Base-by-base conservation (phyloP, 2,329 filamentous ascomycete genomes). In the Monilinia vaccinii-corymbosi region DNA sequence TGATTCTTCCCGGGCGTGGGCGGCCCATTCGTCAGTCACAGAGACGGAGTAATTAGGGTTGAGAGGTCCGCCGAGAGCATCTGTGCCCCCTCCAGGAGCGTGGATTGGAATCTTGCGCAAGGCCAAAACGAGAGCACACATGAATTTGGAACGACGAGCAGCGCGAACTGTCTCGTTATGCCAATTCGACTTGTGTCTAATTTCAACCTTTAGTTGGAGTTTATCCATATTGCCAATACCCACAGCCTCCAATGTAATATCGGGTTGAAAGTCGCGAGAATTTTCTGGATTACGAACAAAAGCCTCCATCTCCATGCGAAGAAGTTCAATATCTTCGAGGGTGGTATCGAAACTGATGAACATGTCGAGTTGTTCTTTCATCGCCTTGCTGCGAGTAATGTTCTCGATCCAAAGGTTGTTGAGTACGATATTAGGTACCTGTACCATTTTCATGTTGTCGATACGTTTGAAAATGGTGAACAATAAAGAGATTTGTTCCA, bases 351-450 rank as follows among this genome's bases (percentile, higher is more conserved):
- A 97, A 6, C 86, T 86, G 61, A 96, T 86, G 63, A 87, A 88
- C 56, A 97, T 78, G 13, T 86, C 83, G 56, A 97, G 63, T 61
- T 80, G 56, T 84, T 84, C 74, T 96, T 94, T 87, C 93, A 97
- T 97, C 51, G 91, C 86, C 73, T 91, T 92, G 71, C 89, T 93
- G 57, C 94, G 88, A 11, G 88, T 88, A 64, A 97, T 83, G 72
- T 99, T 99, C 73, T 97, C 93, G 59, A 99, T 86, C 88, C 91
- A 97, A n/a, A 92, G 77, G 56, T 84, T 87, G 78, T 97, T 97
- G 58, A 97, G 81, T 2, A 91, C 79, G 70, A 95, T 96, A 75
- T 99, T 97, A 46, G 94, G 92, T 1, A 95, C 77, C 73, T 83
- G 83, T 1, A 85, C 82, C 56, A 89, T 81, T 72, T 95, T 92